Conservation (phyloP, 2,329 filamentous ascomycete genomes). For the Pseudogymnoascus pannorum region DNA sequence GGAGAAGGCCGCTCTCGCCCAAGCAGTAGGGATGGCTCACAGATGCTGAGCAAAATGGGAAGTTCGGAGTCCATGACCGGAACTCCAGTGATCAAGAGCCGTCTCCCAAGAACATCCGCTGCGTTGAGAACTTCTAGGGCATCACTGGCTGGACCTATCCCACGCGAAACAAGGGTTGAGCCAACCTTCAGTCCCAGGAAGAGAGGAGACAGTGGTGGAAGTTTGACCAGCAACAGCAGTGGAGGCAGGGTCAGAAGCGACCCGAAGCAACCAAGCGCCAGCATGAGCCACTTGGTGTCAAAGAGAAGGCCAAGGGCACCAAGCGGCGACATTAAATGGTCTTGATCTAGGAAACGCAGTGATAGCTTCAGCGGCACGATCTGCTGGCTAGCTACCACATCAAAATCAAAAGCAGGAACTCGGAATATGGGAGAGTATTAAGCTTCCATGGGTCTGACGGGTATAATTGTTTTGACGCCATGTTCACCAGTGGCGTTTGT, state of each 20-base stretch:
- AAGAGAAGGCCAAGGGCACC: slow-evolving; percentile 24
- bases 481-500: slow-evolving; percentile 3
- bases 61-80: slow-evolving; percentile 22
- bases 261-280: slow-evolving; percentile 16
- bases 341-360: slow-evolving; percentile 16
- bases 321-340: slow-evolving; percentile 30
- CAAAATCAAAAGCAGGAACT: not conserved
- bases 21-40: slow-evolving; percentile 23
- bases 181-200: slow-evolving; percentile 18
- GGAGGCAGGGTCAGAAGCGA: slow-evolving; percentile 18
- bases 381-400: not conserved
- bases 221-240: slow-evolving; percentile 13
- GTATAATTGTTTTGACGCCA: slow-evolving; percentile 7
- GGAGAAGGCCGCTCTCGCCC: slow-evolving; percentile 20
- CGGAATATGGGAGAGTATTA: not conserved
- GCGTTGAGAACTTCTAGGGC: slow-evolving; percentile 24
- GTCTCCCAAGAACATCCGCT: slow-evolving; percentile 27
- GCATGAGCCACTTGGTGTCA: slow-evolving; percentile 13
- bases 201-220: slow-evolving; percentile 19
- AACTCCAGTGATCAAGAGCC: slow-evolving; percentile 23
- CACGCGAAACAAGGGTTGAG: slow-evolving; percentile 15
- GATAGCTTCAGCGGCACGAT: not conserved
- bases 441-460: not conserved
- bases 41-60: slow-evolving; percentile 19
- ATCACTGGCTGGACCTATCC: slow-evolving; percentile 22